Evolutionary conservation across 1,284 basidiomycete genomes (phyloP).

Genomic region (Ceratobasidium theobromae): DNA sequence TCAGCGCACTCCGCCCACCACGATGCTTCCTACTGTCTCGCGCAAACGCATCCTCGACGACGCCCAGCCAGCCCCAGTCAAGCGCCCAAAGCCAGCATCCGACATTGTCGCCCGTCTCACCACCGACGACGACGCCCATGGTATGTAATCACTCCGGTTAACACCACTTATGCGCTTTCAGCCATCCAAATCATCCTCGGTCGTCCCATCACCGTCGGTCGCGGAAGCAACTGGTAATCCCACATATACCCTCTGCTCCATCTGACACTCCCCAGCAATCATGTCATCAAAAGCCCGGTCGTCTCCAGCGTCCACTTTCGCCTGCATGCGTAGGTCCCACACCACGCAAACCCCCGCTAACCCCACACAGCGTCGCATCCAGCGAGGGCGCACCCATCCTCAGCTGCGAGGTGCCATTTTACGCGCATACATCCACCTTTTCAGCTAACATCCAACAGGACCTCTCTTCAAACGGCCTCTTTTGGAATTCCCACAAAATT

Average conservation of each 20-base stretch:
- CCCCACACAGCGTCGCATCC: neutral
- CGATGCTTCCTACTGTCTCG: too few species aligned
- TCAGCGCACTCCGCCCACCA: too few species aligned
- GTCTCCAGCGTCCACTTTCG: constrained; percentile 20
- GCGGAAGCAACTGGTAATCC: neutral
- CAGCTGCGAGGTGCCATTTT: constrained; percentile 7
- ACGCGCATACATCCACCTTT: constrained; percentile 9
- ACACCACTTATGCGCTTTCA: too few species aligned
- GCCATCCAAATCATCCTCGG: neutral
- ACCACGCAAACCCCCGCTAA: neutral
- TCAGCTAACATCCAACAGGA: constrained; percentile 13
- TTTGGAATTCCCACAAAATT: constrained; percentile 34
- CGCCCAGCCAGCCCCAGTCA: constrained; percentile 9
- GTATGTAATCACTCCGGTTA: too few species aligned
- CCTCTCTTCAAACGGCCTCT: constrained; percentile 32
- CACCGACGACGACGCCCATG: too few species aligned
- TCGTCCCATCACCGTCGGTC: constrained; percentile 11
- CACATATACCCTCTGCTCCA: neutral
- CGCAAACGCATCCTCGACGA: constrained; percentile 13
- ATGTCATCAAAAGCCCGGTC: constrained; percentile 13
- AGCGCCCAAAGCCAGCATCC: too few species aligned
- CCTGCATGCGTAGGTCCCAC: constrained; percentile 9
- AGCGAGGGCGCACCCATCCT: constrained; percentile 12
- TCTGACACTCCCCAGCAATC: constrained; percentile 2
- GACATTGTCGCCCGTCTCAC: too few species aligned